Evolutionary conservation across 257 asterid genomes (phyloP).

Genomic region (Galeopsis tetrahit): DNA sequence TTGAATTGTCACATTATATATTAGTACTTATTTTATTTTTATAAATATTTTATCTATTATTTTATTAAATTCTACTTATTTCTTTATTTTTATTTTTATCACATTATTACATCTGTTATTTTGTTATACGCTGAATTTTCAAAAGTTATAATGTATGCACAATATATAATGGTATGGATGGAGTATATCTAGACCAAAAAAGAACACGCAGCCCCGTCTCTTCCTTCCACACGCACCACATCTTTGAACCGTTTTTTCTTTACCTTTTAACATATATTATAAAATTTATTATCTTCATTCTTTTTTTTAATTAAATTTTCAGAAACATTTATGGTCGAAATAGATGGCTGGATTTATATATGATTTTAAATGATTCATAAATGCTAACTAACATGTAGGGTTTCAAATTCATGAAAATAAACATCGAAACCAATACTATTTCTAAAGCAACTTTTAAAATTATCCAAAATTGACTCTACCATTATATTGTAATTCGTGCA

Average conservation of each 20-base stretch:
- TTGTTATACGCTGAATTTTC: too few species aligned
- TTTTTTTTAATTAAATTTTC: background rate
- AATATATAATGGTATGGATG: too few species aligned
- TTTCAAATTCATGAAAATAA: background rate
- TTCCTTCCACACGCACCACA: constrained; percentile 23
- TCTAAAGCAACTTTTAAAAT: background rate
- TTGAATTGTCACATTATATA: too few species aligned
- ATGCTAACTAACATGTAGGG: constrained; percentile 17
- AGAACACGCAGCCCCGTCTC: constrained; percentile 22
- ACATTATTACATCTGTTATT: too few species aligned
- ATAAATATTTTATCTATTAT: too few species aligned
- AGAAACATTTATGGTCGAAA: constrained; percentile 28
- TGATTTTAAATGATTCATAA: constrained; percentile 15
- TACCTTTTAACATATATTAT: background rate
- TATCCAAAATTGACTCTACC: background rate
- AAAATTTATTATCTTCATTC: background rate
- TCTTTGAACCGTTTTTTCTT: background rate
- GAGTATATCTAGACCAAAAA: background rate
- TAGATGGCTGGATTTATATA: background rate
- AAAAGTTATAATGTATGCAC: too few species aligned
- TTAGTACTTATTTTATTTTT: too few species aligned
- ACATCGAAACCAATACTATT: background rate
- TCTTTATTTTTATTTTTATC: too few species aligned
- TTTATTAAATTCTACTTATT: too few species aligned
- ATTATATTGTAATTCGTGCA: too few species aligned